Percentiles rank a stretch among this genome's conserved stretches.
Conservation (phyloP, 305 asterid species). For the Fraxinus sp. region DNA sequence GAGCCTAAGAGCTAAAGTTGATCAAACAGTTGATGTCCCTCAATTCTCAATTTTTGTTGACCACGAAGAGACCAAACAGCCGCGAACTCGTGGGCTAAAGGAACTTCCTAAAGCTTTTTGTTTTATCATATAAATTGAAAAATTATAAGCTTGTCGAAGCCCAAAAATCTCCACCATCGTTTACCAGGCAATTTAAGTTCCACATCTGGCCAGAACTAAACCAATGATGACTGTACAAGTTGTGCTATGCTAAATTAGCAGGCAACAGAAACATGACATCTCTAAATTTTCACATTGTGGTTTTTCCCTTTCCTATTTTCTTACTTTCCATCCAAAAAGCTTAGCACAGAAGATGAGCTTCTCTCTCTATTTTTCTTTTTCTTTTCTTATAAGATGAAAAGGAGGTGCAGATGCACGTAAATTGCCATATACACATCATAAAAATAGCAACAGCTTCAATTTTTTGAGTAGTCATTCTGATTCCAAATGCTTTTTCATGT, state of each 20-base stretch:
- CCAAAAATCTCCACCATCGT: background rate
- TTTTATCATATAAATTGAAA: background rate
- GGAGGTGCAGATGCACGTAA: background rate
- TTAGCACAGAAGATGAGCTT: background rate
- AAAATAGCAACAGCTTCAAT: background rate
- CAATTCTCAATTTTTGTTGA: background rate
- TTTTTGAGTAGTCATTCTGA: background rate
- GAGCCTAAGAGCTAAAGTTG: background rate
- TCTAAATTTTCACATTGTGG: background rate
- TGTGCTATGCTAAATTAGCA: background rate
- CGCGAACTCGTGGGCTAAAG: background rate
- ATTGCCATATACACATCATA: background rate
- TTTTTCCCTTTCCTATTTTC: background rate
- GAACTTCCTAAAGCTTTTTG: background rate
- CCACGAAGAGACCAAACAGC: background rate
- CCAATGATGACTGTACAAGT: background rate
- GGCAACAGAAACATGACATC: background rate
- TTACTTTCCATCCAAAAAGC: background rate
- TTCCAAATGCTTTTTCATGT: background rate
- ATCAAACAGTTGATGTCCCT: background rate
- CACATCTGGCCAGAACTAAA: background rate
- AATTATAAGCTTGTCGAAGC: background rate
- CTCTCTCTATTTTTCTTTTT: background rate
- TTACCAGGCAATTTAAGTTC: background rate
- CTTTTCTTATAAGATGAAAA: background rate